Evolutionary conservation across 805 yeast species (phyloP).

Genomic region (Scheffersomyces spartinae): DNA sequence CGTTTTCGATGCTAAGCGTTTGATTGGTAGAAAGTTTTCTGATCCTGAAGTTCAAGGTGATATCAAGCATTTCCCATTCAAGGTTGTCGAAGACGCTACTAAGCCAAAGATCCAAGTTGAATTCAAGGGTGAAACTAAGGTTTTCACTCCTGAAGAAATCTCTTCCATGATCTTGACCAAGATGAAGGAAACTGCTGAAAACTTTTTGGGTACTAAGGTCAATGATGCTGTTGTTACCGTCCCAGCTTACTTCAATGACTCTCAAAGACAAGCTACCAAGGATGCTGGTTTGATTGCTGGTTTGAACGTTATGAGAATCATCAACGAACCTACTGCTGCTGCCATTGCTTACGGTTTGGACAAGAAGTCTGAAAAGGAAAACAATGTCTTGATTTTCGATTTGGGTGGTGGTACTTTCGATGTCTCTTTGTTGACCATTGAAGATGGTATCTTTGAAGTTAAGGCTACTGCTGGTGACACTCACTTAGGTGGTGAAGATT

Average conservation of each 20-base stretch:
- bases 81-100: slow-evolving; percentile 58
- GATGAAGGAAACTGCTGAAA: slow-evolving; percentile 82
- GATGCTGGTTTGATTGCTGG: slow-evolving; percentile 97
- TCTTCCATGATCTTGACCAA: slow-evolving; percentile 86
- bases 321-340: slow-evolving; percentile 87
- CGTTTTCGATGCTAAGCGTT: slow-evolving; percentile 84
- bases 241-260: slow-evolving; percentile 95
- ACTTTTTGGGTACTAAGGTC: slow-evolving; percentile 56
- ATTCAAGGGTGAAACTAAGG: slow-evolving; percentile 74
- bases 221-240: slow-evolving; percentile 92
- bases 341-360: slow-evolving; percentile 93
- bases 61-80: slow-evolving; percentile 64
- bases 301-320: slow-evolving; percentile 85
- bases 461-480: slow-evolving; percentile 70
- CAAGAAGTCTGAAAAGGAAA: slow-evolving; percentile 49
- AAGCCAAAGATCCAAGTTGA: slow-evolving; percentile 78
- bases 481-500: slow-evolving; percentile 42
- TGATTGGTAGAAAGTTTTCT: slow-evolving; percentile 75
- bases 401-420: slow-evolving; percentile 98
- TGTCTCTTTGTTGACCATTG: slow-evolving; percentile 84
- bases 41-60: slow-evolving; percentile 51
- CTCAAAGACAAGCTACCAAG: slow-evolving; percentile 97
- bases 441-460: slow-evolving; percentile 94
- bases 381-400: slow-evolving; percentile 81
- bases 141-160: slow-evolving; percentile 89